phyloP scores from a whole-genome alignment of 1,284 basidiomycete genomes.

The Leccinum solheimii region DNA sequence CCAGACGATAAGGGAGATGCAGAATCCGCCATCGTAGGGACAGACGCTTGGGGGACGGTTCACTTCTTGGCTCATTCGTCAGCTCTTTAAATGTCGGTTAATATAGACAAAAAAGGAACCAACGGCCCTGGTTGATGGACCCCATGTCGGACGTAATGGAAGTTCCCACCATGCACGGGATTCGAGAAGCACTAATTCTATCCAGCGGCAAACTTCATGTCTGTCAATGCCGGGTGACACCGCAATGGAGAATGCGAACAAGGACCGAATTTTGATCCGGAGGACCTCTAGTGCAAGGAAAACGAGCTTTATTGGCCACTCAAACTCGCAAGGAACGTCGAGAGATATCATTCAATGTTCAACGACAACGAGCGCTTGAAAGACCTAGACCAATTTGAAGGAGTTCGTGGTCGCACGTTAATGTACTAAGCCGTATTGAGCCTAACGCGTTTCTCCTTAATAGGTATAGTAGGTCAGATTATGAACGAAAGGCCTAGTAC shows the following conservation, averaged over 20 bases:
- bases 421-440: not conserved
- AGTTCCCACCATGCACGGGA: slow-evolving; percentile 7
- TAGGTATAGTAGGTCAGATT: not conserved
- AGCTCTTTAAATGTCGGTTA: slow-evolving; percentile 6
- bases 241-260: not conserved
- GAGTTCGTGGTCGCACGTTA: not conserved
- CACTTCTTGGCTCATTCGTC: not conserved
- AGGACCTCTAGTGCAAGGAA: not conserved
- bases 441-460: not conserved
- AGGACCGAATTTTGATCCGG: not conserved
- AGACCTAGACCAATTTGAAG: not conserved
- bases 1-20: not conserved
- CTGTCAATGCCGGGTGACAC: not conserved
- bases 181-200: not conserved
- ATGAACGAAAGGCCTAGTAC: not conserved
- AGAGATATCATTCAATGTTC: not conserved
- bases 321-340: not conserved
- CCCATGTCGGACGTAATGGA: slow-evolving; percentile 13
- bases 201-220: not conserved
- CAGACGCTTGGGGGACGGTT: not conserved
- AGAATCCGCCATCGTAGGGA: slow-evolving; percentile 13
- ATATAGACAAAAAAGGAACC: slow-evolving; percentile 7
- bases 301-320: not conserved
- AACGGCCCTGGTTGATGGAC: slow-evolving; percentile 4
- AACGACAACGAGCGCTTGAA: not conserved